Evolutionary conservation across 2,329 filamentous ascomycete genomes (phyloP).

Genomic region (Calonectria ilicicola): DNA sequence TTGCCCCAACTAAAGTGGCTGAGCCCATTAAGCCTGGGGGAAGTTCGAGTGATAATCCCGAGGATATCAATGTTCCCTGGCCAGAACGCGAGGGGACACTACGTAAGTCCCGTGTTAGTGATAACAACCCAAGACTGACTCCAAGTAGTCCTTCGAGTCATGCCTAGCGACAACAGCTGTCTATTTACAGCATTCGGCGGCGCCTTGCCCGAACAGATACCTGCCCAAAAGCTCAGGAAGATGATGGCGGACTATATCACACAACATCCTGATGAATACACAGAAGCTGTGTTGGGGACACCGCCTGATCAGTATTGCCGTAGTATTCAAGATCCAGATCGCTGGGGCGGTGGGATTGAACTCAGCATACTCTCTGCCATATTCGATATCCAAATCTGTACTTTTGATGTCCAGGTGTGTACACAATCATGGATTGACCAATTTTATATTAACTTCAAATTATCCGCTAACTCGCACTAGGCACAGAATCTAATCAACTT

Average conservation of each 20-base stretch:
- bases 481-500: slow-evolving; percentile 66
- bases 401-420: slow-evolving; percentile 78
- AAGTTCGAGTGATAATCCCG: slow-evolving; percentile 34
- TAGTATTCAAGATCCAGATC: slow-evolving; percentile 83
- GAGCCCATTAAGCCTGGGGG: slow-evolving; percentile 10
- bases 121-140: slow-evolving; percentile 13
- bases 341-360: slow-evolving; percentile 94
- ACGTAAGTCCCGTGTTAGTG: slow-evolving; percentile 48
- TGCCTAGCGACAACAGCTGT: slow-evolving; percentile 97
- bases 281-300: slow-evolving; percentile 80
- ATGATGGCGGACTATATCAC: slow-evolving; percentile 86
- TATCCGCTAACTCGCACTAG: slow-evolving; percentile 29
- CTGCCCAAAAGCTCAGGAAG: slow-evolving; percentile 72
- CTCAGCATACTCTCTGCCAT: slow-evolving; percentile 86
- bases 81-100: slow-evolving; percentile 63
- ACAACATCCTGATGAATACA: slow-evolving; percentile 77
- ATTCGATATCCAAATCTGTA: slow-evolving; percentile 87
- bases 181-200: slow-evolving; percentile 91
- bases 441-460: not conserved
- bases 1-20: slow-evolving; percentile 22
- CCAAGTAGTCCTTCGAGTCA: slow-evolving; percentile 81
- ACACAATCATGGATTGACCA: not conserved
- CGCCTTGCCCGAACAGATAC: slow-evolving; percentile 72
- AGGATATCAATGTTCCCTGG: slow-evolving; percentile 59
- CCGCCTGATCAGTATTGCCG: slow-evolving; percentile 81